Base-by-base conservation (phyloP, 2,329 filamentous ascomycete species). In the Piedraia hortae region DNA sequence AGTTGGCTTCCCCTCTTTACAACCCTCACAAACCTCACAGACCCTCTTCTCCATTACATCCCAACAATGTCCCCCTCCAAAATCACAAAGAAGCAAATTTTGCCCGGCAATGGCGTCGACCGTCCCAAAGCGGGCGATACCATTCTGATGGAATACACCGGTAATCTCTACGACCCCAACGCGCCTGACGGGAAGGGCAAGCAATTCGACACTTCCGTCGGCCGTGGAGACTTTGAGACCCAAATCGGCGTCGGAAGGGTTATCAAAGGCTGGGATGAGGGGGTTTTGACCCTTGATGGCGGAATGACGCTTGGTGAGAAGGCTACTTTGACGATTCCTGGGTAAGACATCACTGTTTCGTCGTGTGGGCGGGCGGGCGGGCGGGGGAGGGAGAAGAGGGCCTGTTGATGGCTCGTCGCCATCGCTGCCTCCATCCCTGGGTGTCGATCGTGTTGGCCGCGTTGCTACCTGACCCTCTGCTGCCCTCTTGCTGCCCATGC, bases 291-390 rank as follows among this genome's bases (percentile, higher is more conserved):
- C 25, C 39, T 36, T 12, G 36, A 41, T 18, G 35, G 34, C 19
- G 54, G 63, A 42, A 91, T 97, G 82, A 68, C 69, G 43, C 54
- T 89, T 27, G 80, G 82, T 44, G 82, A 93, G 60, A 82, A 74
- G 54, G 68, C 77, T 24, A 73, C 63, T 22, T 57, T 97, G 32
- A 70, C 67, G 34, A 91, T 93, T 42, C 60, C 67, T 31, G 56
- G 60, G 70, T 78, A 57, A n/a, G n/a, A n/a, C n/a, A n/a, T n/a
- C n/a, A n/a, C n/a, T n/a, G n/a, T n/a, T n/a, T n/a, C n/a, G n/a
- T n/a, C n/a, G n/a, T n/a, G n/a, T n/a, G n/a, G n/a, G n/a, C n/a
- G n/a, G n/a, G n/a, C n/a, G n/a, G n/a, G n/a, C n/a, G n/a, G n/a
- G n/a, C n/a, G n/a, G n/a, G n/a, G n/a, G n/a, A n/a, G n/a, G n/a